A percentile compares a stretch with the other conserved stretches of the same genome.
These are phyloP conservation scores for Tylopilus plumbeoviolaceoides DNA, from an alignment of 768 basidiomycete genomes.

Conservation along the genomic window DNA sequence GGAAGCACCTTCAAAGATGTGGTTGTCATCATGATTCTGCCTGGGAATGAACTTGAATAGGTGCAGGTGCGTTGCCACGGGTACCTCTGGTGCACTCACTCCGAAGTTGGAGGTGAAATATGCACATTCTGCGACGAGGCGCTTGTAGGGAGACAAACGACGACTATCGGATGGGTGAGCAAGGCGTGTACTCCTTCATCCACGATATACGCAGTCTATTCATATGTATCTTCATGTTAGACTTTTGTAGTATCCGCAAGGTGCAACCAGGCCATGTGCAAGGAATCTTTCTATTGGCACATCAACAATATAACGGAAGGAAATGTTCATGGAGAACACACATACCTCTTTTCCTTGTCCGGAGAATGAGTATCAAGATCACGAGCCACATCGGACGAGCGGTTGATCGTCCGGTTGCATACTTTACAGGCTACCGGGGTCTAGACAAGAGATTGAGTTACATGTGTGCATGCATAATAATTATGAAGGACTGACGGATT, in stretches of 20 bases:
- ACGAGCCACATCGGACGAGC: slow-evolving; percentile 25
- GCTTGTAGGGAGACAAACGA: slow-evolving; percentile 4
- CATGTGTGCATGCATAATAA: background rate
- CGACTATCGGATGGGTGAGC: slow-evolving; percentile 11
- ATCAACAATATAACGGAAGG: background rate
- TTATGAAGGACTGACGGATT: slow-evolving; percentile 5
- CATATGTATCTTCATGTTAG: slow-evolving; percentile 26
- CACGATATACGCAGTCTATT: slow-evolving; percentile 24
- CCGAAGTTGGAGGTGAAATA: background rate
- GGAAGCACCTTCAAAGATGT: background rate
- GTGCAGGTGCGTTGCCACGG: background rate
- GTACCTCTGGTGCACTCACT: background rate
- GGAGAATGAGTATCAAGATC: slow-evolving; percentile 24
- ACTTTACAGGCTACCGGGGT: slow-evolving; percentile 3
- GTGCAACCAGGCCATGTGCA: slow-evolving; percentile 23
- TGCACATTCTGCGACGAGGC: background rate
- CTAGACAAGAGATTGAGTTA: slow-evolving; percentile 6
- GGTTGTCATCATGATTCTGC: background rate
- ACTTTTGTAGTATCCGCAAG: slow-evolving; percentile 23
- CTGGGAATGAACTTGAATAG: background rate
- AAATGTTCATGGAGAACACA: background rate
- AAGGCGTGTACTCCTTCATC: too few species aligned
- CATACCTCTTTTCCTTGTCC: slow-evolving; percentile 25
- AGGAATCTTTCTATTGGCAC: slow-evolving; percentile 17
- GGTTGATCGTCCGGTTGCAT: slow-evolving; percentile 17